phyloP scores from a whole-genome alignment of 495 filamentous ascomycete species.

The Penicillium arizonense region DNA sequence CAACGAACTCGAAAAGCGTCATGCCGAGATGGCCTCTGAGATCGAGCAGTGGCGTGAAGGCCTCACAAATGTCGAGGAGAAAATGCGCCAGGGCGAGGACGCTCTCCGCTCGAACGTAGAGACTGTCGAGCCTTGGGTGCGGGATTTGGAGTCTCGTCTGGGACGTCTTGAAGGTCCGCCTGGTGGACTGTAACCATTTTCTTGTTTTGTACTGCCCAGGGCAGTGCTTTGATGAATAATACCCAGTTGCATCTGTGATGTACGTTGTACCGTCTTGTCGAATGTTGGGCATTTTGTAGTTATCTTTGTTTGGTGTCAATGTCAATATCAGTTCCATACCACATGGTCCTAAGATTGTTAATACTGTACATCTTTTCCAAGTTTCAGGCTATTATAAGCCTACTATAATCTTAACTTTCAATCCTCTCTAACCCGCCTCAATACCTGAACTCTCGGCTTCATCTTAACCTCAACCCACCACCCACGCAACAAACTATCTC shows the following conservation, averaged over 20 bases:
- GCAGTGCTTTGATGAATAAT: constrained; percentile 9
- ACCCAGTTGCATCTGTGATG: constrained; percentile 8
- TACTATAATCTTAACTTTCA: neutral
- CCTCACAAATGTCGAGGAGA: constrained; percentile 72
- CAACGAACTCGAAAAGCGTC: constrained; percentile 70
- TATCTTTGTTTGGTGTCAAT: constrained; percentile 1
- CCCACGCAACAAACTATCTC: constrained; percentile 27
- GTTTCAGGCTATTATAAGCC: neutral
- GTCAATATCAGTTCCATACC: constrained; percentile 3
- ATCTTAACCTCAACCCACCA: constrained; percentile 47
- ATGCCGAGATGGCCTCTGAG: constrained; percentile 79
- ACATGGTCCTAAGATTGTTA: constrained; percentile 6
- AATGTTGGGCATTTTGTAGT: constrained; percentile 7
- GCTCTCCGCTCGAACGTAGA: constrained; percentile 75
- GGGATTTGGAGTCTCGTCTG: constrained; percentile 77
- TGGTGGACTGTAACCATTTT: constrained; percentile 9
- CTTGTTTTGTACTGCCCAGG: constrained; percentile 2
- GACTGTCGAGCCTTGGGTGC: constrained; percentile 84
- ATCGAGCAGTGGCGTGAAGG: constrained; percentile 85
- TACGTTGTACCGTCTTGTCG: constrained; percentile 4
- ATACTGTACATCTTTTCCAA: too few relatives aligned
- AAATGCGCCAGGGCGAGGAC: constrained; percentile 64
- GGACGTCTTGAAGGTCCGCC: constrained; percentile 42
- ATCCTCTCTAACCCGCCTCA: constrained; percentile 19
- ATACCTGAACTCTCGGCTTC: constrained; percentile 37